Evolutionary conservation across 495 filamentous ascomycete genomes (phyloP).

Genomic region (Podospora appendiculata): DNA sequence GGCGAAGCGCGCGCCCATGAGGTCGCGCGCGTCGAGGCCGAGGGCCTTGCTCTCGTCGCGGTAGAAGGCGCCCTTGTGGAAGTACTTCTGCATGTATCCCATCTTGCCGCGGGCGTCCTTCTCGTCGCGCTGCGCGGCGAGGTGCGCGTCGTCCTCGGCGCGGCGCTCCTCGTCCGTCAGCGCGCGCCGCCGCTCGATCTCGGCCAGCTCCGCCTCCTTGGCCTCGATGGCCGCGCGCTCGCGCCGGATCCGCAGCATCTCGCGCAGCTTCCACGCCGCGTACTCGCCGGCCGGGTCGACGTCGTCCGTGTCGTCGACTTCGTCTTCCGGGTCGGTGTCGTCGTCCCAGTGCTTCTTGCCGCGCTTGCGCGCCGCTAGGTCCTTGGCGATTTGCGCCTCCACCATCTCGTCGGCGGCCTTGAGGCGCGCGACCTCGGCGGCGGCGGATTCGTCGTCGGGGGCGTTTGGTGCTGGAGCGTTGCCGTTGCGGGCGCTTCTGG

Average conservation of each 20-base stretch:
- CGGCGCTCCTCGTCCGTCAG: constrained; percentile 82
- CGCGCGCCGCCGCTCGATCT: constrained; percentile 81
- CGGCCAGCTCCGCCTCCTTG: constrained; percentile 77
- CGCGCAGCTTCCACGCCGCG: constrained; percentile 89
- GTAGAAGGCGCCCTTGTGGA: constrained; percentile 95
- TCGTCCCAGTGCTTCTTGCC: constrained; percentile 85
- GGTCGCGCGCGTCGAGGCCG: constrained; percentile 65
- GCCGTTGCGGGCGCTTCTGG: constrained; percentile 62
- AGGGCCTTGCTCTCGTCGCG: constrained; percentile 67
- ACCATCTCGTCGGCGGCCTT: constrained; percentile 70
- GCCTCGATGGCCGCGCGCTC: constrained; percentile 78
- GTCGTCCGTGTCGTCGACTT: constrained; percentile 81
- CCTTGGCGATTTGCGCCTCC: constrained; percentile 79
- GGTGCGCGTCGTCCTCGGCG: constrained; percentile 73
- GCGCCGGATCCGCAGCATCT: constrained; percentile 79
- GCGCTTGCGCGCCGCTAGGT: constrained; percentile 63
- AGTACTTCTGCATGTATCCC: constrained; percentile 91
- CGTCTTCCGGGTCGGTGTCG: constrained; percentile 65
- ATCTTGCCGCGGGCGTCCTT: constrained; percentile 79
- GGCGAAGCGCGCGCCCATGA: constrained; percentile 70
- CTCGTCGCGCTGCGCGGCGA: constrained; percentile 77
- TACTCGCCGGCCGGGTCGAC: constrained; percentile 83
- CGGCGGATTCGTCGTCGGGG: constrained; percentile 11
- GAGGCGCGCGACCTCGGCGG: constrained; percentile 50
- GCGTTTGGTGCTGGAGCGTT: background rate